Evolutionary conservation across 768 basidiomycete genomes (phyloP), one percentile per base, ranked within the genome.

Genomic region (Collybiopsis confluens): DNA sequence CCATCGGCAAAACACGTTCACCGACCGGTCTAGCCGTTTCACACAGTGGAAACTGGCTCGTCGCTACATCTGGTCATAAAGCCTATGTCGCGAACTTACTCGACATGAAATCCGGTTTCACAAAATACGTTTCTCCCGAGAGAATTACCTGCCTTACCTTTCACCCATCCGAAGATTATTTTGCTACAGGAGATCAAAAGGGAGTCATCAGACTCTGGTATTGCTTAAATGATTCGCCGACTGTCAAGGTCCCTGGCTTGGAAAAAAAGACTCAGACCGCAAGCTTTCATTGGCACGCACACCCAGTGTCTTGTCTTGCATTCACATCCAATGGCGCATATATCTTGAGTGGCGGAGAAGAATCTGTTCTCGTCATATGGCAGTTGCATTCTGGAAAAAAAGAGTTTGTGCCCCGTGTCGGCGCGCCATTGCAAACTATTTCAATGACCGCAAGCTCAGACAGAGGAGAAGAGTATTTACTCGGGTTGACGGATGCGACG

Each of bases 341-440:
- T 66, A 70, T 99, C 16, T 70, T 98, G 45, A 95, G 90, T 56
- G 96, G 93, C 57, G 97, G 97, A 42, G 92, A 97, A 68, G 97
- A 98, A 67, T 81, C 89, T 28, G 96, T 98, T 9, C 70, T 99
- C n/a, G 95, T 98, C 36, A 87, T 96, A 55, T 99, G 97, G 97
- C 92, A 97, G 64, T 67, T 99, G 38, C 86, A 92, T 58, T 83
- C 87, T 0, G 90, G 90, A 4, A 90, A 85, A 68, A 87, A 85
- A 65, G 94, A 97, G 66, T 98, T 92, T 64, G 81, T 98, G 1
- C 94, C 97, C 28, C 83, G 97, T 47, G 76, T 98, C 10, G 95
- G 96, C 16, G 86, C 92, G 2, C 85, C 93, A 4, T 90, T 98
- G 51, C 79, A 77, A 61, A 83, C 81, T 33, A 75, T 95, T 30